Evolutionary conservation across 306 rosid genomes (phyloP).

Genomic region (Dalbergia cultrata): DNA sequence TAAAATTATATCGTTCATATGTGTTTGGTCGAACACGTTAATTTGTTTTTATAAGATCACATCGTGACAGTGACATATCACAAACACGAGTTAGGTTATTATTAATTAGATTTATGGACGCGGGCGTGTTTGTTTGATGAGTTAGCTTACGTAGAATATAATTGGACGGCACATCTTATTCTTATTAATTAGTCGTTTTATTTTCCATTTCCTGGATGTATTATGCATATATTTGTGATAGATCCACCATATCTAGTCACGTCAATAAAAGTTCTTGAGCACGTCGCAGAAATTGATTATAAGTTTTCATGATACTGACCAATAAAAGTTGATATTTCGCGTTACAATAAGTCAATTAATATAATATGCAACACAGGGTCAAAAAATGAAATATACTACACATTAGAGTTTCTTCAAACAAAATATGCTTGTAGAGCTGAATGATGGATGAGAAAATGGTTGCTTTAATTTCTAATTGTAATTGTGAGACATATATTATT

Average conservation of each 20-base stretch:
- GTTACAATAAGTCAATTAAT: constrained; percentile 54
- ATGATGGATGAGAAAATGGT: too few relatives aligned
- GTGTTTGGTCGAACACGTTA: constrained; percentile 3
- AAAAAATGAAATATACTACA: constrained; percentile 41
- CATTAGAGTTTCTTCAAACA: not conserved
- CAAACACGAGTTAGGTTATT: constrained; percentile 35
- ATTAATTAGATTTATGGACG: constrained; percentile 24
- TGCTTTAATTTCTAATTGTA: too few relatives aligned
- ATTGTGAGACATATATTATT: too few relatives aligned
- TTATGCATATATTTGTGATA: not conserved
- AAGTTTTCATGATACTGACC: constrained; percentile 37
- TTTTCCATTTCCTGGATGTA: constrained; percentile 1
- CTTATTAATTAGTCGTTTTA: constrained; percentile 12
- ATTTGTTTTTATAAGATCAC: constrained; percentile 1
- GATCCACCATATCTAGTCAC: constrained; percentile 50
- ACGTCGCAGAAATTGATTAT: constrained; percentile 45
- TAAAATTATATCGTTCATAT: not conserved
- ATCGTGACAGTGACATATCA: constrained; percentile 41
- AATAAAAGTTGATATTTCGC: constrained; percentile 9
- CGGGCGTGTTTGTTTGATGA: constrained; percentile 43
- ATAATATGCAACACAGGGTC: constrained; percentile 38
- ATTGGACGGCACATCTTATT: constrained; percentile 36
- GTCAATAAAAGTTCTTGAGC: constrained; percentile 39
- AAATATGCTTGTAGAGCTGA: not conserved
- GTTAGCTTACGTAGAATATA: not conserved